Evolutionary conservation across 495 filamentous ascomycete species (phyloP).

Genomic region (Apodospora peruviana): DNA sequence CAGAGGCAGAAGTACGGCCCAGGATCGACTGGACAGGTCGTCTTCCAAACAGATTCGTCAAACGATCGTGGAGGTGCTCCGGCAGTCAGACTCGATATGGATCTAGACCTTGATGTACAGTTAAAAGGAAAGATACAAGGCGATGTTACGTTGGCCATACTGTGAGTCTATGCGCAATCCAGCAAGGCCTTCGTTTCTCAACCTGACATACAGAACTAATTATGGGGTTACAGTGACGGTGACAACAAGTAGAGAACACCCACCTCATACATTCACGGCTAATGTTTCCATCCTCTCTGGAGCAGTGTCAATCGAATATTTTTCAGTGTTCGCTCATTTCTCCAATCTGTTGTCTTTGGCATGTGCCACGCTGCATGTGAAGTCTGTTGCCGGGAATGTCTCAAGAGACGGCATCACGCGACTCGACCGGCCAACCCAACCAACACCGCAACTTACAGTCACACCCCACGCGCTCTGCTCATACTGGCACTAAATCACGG

Average conservation of each 20-base stretch:
- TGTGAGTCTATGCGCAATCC: slow-evolving; percentile 15
- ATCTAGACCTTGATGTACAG: slow-evolving; percentile 25
- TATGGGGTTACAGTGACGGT: neutral
- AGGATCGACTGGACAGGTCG: neutral
- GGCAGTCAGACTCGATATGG: slow-evolving; percentile 23
- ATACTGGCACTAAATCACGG: neutral
- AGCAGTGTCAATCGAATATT: too few species aligned
- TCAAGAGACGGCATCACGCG: slow-evolving; percentile 1
- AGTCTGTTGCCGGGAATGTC: neutral
- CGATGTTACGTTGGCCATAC: slow-evolving; percentile 17
- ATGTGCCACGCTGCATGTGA: too few species aligned
- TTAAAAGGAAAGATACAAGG: slow-evolving; percentile 25
- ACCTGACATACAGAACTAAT: too few species aligned
- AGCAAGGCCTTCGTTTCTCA: too few species aligned
- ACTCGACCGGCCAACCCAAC: neutral
- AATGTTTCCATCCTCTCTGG: too few species aligned
- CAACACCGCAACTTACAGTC: neutral
- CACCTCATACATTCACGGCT: too few species aligned
- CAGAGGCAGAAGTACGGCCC: neutral
- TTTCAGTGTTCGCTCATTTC: too few species aligned
- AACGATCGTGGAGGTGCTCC: slow-evolving; percentile 15
- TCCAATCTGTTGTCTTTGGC: too few species aligned
- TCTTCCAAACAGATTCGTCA: neutral
- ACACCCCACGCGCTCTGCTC: slow-evolving; percentile 2
- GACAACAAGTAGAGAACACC: neutral